A percentile compares a stretch with the other conserved stretches of the same genome.
phyloP scores from a whole-genome alignment of 192 early-diverging fungal species.

The Podila clonocystis region DNA sequence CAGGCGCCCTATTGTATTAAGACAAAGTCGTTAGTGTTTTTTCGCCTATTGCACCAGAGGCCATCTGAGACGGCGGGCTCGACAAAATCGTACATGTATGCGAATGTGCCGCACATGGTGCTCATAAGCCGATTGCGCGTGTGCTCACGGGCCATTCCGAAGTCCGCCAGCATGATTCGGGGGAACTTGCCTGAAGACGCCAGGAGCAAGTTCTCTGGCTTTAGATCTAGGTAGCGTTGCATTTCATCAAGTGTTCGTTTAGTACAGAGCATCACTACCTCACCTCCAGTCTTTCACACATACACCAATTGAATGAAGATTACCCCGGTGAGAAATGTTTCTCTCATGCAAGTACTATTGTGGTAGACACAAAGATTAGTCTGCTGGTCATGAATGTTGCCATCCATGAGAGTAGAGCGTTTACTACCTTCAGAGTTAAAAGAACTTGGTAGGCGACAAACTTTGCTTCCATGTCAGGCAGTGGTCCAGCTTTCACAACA shows the following conservation, averaged over 20 bases:
- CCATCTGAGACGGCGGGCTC: too few relatives aligned
- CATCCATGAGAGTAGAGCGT: neutral
- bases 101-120: conserved; percentile 91
- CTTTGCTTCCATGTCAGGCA: conserved; percentile 82
- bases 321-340: conserved; percentile 87
- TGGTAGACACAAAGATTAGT: neutral
- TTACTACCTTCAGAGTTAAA: conserved; percentile 65
- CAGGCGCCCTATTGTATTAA: conserved; percentile 24
- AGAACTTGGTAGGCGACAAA: conserved; percentile 80
- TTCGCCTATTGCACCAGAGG: too few relatives aligned
- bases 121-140: conserved; percentile 79
- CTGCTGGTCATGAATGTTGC: too few relatives aligned
- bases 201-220: conserved; percentile 80
- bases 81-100: conserved; percentile 34
- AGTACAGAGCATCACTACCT: neutral
- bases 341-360: conserved; percentile 77
- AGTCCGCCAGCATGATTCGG: conserved; percentile 86
- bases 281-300: neutral
- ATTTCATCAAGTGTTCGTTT: conserved; percentile 2
- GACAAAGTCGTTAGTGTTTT: too few relatives aligned
- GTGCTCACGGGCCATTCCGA: conserved; percentile 88
- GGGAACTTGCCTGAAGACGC: conserved; percentile 56
- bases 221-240: conserved; percentile 54
- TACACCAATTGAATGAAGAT: neutral
- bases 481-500: conserved; percentile 69